Base-by-base conservation (phyloP, 495 filamentous ascomycete genomes). In the Extremus antarcticus region DNA sequence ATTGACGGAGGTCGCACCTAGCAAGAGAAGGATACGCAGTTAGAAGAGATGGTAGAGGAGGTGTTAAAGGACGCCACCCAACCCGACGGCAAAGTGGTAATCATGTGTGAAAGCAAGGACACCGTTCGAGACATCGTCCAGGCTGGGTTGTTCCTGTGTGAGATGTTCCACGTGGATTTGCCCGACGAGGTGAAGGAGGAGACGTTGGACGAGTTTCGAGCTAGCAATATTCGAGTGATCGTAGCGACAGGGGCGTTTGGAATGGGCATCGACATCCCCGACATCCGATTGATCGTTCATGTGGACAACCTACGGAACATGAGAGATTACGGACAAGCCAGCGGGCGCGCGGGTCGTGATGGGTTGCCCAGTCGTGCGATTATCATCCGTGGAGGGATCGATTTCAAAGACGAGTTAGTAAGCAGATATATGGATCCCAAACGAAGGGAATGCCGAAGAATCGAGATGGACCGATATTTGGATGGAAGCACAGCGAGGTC, bases 241-340 rank as follows among this genome's bases (percentile, higher is more conserved):
- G 45, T 55, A 11, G 53, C 53, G 15, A 55, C 53, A 3, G n/a
- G 8, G 11, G 53, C 53, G 19, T 41, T 55, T 16, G 45, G 20
- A 13, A 41, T 21, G 20, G 45, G 53, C 24, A 49, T 55, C 53
- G 53, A 55, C 20, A 20, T 49, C 45, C 23, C 25, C 2, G n/a
- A 55, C 32, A 20, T 55, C 2, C 43, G 45, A 8, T 20, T 55
- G 7, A 10, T 24, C 23, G 39, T 55, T n/a, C 3, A 55, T 29
- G 43, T 55, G 1, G 22, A 40, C 45, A 45, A 55, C 43, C 53
- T 25, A 3, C 4, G 25, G 21, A 49, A 23, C 2, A 15, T 55
- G 1, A 21, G 49, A 15, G 16, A 20, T 11, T 55, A 49, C 45
- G 43, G 7, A 13, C 45, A 55, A 20, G 45, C 49, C 23, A 24